Conservation (phyloP, 2,329 filamentous ascomycete genomes). For the Plenodomus tracheiphilus region DNA sequence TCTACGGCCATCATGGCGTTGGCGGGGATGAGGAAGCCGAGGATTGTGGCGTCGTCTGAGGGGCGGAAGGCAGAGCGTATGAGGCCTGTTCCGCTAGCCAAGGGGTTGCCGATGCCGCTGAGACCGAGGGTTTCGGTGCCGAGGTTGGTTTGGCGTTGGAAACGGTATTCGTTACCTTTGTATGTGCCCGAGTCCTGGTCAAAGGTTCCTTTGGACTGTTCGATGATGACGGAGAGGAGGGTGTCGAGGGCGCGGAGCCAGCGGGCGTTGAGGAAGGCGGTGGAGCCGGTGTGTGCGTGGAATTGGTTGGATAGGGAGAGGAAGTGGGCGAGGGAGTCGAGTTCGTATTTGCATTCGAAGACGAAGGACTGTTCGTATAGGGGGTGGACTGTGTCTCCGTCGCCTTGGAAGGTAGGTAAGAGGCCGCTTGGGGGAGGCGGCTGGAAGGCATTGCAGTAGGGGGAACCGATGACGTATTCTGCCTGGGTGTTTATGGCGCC, state of each 20-base stretch:
- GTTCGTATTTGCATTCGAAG: constrained; percentile 98
- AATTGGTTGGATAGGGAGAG: constrained; percentile 85
- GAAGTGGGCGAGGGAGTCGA: constrained; percentile 93
- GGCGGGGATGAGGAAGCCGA: constrained; percentile 92
- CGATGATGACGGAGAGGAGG: constrained; percentile 71
- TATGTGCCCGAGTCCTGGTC: constrained; percentile 66
- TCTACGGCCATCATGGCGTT: constrained; percentile 97
- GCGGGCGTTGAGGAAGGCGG: constrained; percentile 73
- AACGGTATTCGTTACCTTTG: constrained; percentile 79
- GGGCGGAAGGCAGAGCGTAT: constrained; percentile 91
- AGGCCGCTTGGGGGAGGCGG: constrained; percentile 84
- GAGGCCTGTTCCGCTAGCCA: constrained; percentile 81
- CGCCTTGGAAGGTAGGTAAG: constrained; percentile 71
- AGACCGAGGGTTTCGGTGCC: constrained; percentile 91
- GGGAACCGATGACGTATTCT: constrained; percentile 90
- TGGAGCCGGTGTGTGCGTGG: constrained; percentile 75
- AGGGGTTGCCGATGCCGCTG: constrained; percentile 83
- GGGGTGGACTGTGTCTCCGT: constrained; percentile 83
- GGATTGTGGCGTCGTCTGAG: constrained; percentile 90
- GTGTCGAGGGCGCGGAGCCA: constrained; percentile 81
- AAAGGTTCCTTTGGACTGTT: constrained; percentile 83
- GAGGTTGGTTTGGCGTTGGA: constrained; percentile 75
- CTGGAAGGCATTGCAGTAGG: constrained; percentile 98
- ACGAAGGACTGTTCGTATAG: constrained; percentile 81
- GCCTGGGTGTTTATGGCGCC: constrained; percentile 96